phyloP scores from a whole-genome alignment of 345 rosid species.

The Cardamine chenopodiifolia region DNA sequence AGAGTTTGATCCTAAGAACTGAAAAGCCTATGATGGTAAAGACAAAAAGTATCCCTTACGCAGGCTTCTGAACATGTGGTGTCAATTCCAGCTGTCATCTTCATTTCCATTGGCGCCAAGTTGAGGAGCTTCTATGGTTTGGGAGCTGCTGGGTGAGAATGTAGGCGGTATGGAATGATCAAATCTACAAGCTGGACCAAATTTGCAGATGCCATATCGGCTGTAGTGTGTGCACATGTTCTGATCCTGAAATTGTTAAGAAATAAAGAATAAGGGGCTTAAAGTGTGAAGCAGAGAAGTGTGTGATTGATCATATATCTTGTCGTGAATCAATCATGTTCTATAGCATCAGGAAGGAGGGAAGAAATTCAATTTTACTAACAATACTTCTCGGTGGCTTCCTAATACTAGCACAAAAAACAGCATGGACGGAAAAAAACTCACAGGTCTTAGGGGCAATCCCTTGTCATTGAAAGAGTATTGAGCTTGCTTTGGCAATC shows the following conservation, averaged over 20 bases:
- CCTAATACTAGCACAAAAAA: slow-evolving; percentile 2
- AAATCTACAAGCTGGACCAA: slow-evolving; percentile 90
- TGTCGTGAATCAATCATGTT: slow-evolving; percentile 7
- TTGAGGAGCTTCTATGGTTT: slow-evolving; percentile 40
- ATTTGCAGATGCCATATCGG: slow-evolving; percentile 96
- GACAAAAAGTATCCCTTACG: slow-evolving; percentile 27
- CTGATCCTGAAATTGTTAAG: slow-evolving; percentile 62
- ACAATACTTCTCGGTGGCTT: slow-evolving; percentile 4
- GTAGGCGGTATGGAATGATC: slow-evolving; percentile 49
- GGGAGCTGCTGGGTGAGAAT: slow-evolving; percentile 42
- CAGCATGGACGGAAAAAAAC: slow-evolving; percentile 34
- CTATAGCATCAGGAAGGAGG: slow-evolving; percentile 18
- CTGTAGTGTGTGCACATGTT: slow-evolving; percentile 75
- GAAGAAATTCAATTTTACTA: background rate
- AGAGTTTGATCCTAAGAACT: slow-evolving; percentile 38
- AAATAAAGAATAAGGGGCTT: background rate
- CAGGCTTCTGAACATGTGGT: slow-evolving; percentile 24
- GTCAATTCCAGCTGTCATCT: slow-evolving; percentile 41
- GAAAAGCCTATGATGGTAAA: slow-evolving; percentile 23
- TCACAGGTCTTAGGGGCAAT: slow-evolving; percentile 96
- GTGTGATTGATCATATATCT: background rate
- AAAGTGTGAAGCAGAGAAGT: background rate
- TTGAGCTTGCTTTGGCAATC: slow-evolving; percentile 54
- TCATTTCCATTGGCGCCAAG: slow-evolving; percentile 25
- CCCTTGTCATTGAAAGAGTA: slow-evolving; percentile 84